These are phyloP conservation scores for Urtica urens DNA, from an alignment of 306 rosid genomes.

Conservation along the genomic window DNA sequence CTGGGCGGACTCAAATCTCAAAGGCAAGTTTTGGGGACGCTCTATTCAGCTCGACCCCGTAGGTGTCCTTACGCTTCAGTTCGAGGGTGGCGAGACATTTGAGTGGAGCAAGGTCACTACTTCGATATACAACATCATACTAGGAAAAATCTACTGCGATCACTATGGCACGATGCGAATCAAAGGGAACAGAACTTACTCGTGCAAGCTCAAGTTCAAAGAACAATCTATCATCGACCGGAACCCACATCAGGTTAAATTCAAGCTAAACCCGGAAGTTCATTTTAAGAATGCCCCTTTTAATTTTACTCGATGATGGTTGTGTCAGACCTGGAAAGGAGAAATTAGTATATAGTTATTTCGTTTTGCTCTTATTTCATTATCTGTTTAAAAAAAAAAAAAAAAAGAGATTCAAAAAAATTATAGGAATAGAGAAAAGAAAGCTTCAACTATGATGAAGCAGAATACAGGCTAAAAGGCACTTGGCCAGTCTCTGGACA, in stretches of 20 bases:
- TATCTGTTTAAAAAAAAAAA: no score
- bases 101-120: constrained; percentile 99
- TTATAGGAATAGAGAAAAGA: no score
- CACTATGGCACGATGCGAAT: constrained; percentile 98
- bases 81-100: constrained; percentile 82
- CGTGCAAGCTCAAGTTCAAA: constrained; percentile 96
- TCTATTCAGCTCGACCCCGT: constrained; percentile 97
- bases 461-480: no score
- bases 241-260: constrained; percentile 84
- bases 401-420: no score
- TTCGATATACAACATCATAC: constrained; percentile 89
- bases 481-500: no score
- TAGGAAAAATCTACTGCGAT: constrained; percentile 91
- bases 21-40: constrained; percentile 98
- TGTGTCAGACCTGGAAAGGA: no score
- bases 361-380: neutral
- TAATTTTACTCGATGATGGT: neutral
- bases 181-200: constrained; percentile 83
- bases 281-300: neutral
- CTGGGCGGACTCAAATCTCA: constrained; percentile 96
- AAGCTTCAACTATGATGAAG: no score
- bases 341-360: no score
- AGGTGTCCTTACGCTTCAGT: constrained; percentile 83
- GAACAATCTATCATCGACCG: constrained; percentile 96
- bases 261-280: constrained; percentile 10